Evolutionary conservation across 2,329 filamentous ascomycete genomes (phyloP).

Genomic region (Xylaria hypoxylon): DNA sequence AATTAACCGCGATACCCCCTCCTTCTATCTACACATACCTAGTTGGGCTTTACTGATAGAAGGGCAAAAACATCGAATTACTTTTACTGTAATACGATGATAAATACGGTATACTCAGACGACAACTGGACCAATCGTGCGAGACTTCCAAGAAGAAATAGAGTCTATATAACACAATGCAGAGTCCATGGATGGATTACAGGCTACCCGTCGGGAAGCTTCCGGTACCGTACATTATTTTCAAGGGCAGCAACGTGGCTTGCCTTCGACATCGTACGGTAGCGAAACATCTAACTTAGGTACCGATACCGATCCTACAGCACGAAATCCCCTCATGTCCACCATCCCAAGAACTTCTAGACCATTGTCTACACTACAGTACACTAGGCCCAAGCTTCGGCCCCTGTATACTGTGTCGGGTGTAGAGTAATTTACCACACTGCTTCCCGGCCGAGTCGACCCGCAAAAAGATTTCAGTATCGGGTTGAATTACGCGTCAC

Average conservation of each 20-base stretch:
- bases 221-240: slow-evolving; percentile 38
- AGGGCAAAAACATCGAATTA: not conserved
- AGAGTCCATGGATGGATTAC: slow-evolving; percentile 29
- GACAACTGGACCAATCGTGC: slow-evolving; percentile 12
- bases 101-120: slow-evolving; percentile 1
- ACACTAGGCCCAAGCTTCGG: not conserved
- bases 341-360: slow-evolving; percentile 13
- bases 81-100: not conserved
- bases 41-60: not conserved
- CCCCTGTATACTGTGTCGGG: slow-evolving; percentile 2
- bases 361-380: not conserved
- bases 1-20: not conserved
- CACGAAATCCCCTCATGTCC: slow-evolving; percentile 22
- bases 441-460: slow-evolving; percentile 2
- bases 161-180: slow-evolving; percentile 27
- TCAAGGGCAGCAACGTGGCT: slow-evolving; percentile 40
- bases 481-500: not conserved
- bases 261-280: slow-evolving; percentile 25
- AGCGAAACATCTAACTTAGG: slow-evolving; percentile 29
- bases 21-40: not conserved
- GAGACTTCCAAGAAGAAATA: slow-evolving; percentile 21
- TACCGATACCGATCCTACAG: slow-evolving; percentile 26
- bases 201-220: slow-evolving; percentile 39
- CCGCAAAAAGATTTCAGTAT: slow-evolving; percentile 32
- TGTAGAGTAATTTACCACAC: slow-evolving; percentile 4